phyloP scores from a whole-genome alignment of 331 rosid species.

The Prunus yedoensis region DNA sequence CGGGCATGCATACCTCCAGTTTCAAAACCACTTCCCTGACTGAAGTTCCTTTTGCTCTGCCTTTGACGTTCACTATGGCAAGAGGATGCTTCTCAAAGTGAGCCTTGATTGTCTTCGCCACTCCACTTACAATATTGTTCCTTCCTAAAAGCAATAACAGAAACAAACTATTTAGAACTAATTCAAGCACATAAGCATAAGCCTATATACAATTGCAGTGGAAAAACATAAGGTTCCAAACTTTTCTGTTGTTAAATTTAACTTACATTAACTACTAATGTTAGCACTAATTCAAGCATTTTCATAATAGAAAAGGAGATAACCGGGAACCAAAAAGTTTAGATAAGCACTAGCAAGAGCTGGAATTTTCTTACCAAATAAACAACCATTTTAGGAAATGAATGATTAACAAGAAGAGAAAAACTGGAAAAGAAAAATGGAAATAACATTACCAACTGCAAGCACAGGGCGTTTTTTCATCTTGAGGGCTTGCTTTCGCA shows the following conservation, averaged over 20 bases:
- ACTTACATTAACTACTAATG: not conserved
- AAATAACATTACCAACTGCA: slow-evolving; percentile 62
- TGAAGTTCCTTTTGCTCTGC: slow-evolving; percentile 95
- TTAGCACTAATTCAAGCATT: no score
- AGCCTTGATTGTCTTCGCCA: slow-evolving; percentile 67
- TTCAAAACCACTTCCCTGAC: slow-evolving; percentile 69
- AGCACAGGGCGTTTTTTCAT: slow-evolving; percentile 76
- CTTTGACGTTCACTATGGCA: slow-evolving; percentile 86
- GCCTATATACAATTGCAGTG: not conserved
- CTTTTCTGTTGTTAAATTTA: not conserved
- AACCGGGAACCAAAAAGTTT: no score
- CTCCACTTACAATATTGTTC: slow-evolving; percentile 70
- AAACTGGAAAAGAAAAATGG: slow-evolving; percentile 14
- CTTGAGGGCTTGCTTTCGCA: slow-evolving; percentile 72
- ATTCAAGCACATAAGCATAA: not conserved
- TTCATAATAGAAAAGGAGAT: not conserved
- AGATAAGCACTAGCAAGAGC: not conserved
- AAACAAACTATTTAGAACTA: not conserved
- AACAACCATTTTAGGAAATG: not conserved
- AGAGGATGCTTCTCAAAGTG: slow-evolving; percentile 76
- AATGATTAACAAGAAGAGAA: slow-evolving; percentile 1
- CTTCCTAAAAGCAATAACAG: slow-evolving; percentile 49
- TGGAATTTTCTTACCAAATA: not conserved
- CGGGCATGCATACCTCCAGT: slow-evolving; percentile 61
- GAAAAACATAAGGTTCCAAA: not conserved